phyloP scores from a whole-genome alignment of 345 rosid species.

The Linum tenue region DNA sequence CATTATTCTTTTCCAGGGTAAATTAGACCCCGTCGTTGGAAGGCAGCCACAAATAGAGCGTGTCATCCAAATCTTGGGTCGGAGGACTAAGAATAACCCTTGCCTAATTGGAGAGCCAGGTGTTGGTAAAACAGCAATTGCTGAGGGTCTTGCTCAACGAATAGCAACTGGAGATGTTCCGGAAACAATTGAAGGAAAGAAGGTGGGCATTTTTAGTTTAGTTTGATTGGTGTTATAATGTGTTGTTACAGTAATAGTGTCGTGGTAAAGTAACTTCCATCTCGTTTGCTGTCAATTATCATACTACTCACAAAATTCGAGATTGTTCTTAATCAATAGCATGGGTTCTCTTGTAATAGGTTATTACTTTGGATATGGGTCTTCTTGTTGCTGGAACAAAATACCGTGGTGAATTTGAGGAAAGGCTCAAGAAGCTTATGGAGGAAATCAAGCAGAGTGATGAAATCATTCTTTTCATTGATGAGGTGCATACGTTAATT shows the following conservation, averaged over 20 bases:
- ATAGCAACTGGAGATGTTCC: slow-evolving; percentile 94
- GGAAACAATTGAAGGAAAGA: slow-evolving; percentile 93
- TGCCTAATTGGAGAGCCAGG: slow-evolving; percentile 99
- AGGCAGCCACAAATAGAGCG: slow-evolving; percentile 95
- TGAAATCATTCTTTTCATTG: slow-evolving; percentile 92
- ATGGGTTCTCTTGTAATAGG: slow-evolving; percentile 27
- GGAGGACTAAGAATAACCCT: slow-evolving; percentile 93
- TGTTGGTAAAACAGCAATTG: slow-evolving; percentile 99
- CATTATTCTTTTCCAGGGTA: slow-evolving; percentile 47
- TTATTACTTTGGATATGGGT: slow-evolving; percentile 98
- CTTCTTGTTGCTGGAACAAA: slow-evolving; percentile 99
- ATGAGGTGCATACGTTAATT: slow-evolving; percentile 95
- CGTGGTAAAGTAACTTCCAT: not conserved
- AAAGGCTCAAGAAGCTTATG: slow-evolving; percentile 96
- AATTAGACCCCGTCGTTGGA: slow-evolving; percentile 97
- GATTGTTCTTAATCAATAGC: not conserved
- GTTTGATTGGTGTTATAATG: not conserved
- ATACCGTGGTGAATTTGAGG: slow-evolving; percentile 97
- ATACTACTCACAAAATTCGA: not conserved
- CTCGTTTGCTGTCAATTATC: not conserved
- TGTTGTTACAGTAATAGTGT: too few species aligned
- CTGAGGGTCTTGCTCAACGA: slow-evolving; percentile 97
- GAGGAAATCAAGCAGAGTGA: slow-evolving; percentile 99
- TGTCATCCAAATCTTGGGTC: slow-evolving; percentile 90
- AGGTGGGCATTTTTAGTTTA: slow-evolving; percentile 33